Conservation (phyloP, 1,139 yeast genomes). For the Taiozyma sp. region DNA sequence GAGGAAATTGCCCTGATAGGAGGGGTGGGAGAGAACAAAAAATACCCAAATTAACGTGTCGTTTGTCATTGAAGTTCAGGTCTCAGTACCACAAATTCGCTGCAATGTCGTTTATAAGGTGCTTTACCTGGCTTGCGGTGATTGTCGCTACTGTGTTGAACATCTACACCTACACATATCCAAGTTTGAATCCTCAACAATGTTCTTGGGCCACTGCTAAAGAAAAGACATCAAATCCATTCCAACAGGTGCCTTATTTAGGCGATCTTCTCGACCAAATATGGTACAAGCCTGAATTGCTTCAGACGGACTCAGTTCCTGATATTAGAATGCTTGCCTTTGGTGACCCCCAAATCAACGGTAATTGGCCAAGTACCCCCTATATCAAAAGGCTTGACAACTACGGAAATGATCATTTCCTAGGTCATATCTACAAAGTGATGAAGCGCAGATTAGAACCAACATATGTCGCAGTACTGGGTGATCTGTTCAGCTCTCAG, state of each 20-base stretch:
- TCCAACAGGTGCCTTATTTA: constrained; percentile 28
- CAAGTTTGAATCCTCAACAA: constrained; percentile 46
- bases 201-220: constrained; percentile 51
- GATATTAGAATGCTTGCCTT: constrained; percentile 71
- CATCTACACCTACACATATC: constrained; percentile 67
- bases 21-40: neutral
- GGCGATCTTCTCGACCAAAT: constrained; percentile 32
- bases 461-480: constrained; percentile 82
- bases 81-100: neutral
- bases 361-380: constrained; percentile 70
- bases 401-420: constrained; percentile 80
- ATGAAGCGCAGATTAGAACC: constrained; percentile 67
- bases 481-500: constrained; percentile 91
- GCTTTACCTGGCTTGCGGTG: constrained; percentile 8
- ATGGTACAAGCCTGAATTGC: constrained; percentile 18
- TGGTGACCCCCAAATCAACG: constrained; percentile 97
- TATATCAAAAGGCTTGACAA: constrained; percentile 75
- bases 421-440: constrained; percentile 74
- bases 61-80: neutral
- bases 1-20: neutral
- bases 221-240: constrained; percentile 1
- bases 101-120: constrained; percentile 11
- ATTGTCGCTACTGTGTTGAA: constrained; percentile 42
- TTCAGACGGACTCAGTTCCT: constrained; percentile 18
- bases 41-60: neutral